A percentile compares a stretch with the other conserved stretches of the same genome.
These are phyloP conservation scores for Umbelopsis vinacea DNA, from an alignment of 192 early-diverging fungal genomes.

Conservation along the genomic window DNA sequence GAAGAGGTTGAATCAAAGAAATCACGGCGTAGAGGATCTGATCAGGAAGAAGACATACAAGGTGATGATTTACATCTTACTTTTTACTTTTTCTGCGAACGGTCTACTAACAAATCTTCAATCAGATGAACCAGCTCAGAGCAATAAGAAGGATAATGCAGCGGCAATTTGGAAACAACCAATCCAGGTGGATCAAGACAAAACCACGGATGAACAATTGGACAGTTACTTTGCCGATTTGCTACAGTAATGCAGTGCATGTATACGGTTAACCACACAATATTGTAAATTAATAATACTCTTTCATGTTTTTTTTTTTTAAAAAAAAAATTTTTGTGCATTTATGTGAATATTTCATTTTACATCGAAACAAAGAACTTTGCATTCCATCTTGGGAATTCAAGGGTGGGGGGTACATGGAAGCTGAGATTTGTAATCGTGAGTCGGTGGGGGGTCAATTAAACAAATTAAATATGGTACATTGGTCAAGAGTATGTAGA, in stretches of 20 bases:
- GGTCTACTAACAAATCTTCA: too few species aligned
- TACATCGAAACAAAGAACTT: too few species aligned
- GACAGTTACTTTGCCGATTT: constrained; percentile 68
- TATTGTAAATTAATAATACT: not conserved
- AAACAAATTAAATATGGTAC: not conserved
- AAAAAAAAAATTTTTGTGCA: too few species aligned
- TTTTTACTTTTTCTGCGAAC: not conserved
- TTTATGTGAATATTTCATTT: too few species aligned
- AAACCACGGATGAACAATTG: constrained; percentile 61
- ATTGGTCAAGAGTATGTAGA: not conserved
- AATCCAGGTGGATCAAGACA: constrained; percentile 29
- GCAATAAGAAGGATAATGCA: not conserved
- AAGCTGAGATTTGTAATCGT: too few species aligned
- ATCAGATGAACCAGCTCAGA: not conserved
- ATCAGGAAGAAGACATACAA: not conserved
- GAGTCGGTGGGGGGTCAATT: too few species aligned
- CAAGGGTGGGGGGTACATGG: too few species aligned
- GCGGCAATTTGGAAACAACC: constrained; percentile 35
- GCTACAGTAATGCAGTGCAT: constrained; percentile 43
- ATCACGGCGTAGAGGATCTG: not conserved
- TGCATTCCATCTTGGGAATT: too few species aligned
- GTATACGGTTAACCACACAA: too few species aligned
- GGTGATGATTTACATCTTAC: not conserved
- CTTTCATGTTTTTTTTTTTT: not conserved
- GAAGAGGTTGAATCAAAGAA: constrained; percentile 16